Percentiles rank a stretch among this genome's conserved stretches.
Conservation (phyloP, 352 stramenopile genomes). For the Phytophthora tentaculata region DNA sequence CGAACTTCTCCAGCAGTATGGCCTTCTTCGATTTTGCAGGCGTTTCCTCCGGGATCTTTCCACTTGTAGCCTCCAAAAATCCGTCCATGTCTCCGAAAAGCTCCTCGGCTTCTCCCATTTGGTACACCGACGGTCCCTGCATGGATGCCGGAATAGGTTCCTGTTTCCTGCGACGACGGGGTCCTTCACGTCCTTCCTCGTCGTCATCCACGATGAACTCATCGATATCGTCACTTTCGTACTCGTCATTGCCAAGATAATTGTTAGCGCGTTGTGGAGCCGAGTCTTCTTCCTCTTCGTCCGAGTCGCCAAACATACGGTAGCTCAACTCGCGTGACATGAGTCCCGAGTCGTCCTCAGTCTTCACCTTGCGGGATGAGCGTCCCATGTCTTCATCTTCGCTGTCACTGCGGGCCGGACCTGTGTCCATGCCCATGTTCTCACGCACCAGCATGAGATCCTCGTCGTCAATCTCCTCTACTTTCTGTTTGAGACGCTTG, state of each 20-base stretch:
- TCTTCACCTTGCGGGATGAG: constrained; percentile 75
- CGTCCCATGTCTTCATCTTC: constrained; percentile 81
- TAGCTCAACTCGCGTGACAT: constrained; percentile 90
- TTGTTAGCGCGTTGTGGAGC: constrained; percentile 71
- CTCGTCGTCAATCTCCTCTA: constrained; percentile 89
- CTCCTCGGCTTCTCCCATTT: constrained; percentile 91
- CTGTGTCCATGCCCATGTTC: constrained; percentile 89
- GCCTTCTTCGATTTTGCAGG: constrained; percentile 81
- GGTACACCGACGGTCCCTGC: constrained; percentile 89
- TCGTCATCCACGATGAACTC: constrained; percentile 92
- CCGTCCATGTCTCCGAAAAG: constrained; percentile 90
- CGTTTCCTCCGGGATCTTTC: constrained; percentile 35
- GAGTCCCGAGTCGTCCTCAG: constrained; percentile 72
- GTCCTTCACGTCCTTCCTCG: constrained; percentile 83
- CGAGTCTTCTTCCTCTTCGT: constrained; percentile 88
- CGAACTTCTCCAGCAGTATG: constrained; percentile 87
- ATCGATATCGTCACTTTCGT: constrained; percentile 90
- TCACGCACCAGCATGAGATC: constrained; percentile 90
- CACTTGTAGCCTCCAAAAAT: constrained; percentile 86
- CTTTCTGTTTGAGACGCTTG: constrained; percentile 87
- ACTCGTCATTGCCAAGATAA: constrained; percentile 88
- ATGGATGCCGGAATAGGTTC: constrained; percentile 74
- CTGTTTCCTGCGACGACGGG: constrained; percentile 78
- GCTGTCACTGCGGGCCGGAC: constrained; percentile 73
- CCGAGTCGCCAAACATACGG: constrained; percentile 90